Conservation (phyloP, 495 filamentous ascomycete genomes). For the Usnea hakonensis region DNA sequence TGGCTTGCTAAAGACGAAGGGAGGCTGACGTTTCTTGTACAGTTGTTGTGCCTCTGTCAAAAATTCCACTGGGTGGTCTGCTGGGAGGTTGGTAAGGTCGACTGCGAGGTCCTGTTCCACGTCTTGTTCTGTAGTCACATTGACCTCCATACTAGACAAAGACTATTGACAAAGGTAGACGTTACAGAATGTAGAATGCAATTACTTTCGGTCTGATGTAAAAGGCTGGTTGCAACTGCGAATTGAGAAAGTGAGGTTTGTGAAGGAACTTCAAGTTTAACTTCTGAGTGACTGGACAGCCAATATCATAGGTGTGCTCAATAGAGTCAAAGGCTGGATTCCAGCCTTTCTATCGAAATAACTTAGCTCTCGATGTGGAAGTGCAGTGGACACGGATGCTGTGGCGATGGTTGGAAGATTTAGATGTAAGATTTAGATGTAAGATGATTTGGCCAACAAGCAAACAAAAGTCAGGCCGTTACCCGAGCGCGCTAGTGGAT, state of each 20-base stretch:
- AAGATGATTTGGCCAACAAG: neutral
- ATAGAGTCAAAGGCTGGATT: neutral
- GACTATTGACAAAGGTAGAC: neutral
- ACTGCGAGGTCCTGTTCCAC: neutral
- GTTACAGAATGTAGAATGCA: too few relatives aligned
- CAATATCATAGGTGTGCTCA: neutral
- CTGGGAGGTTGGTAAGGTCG: neutral
- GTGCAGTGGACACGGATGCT: neutral
- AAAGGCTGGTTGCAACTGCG: neutral
- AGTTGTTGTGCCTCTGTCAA: neutral
- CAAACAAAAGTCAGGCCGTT: neutral
- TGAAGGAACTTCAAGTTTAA: neutral
- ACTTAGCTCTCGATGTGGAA: too few relatives aligned
- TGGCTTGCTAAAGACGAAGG: too few relatives aligned
- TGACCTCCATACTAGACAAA: neutral
- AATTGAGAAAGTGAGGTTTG: neutral
- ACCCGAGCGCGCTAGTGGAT: conserved; percentile 1
- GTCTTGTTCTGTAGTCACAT: neutral
- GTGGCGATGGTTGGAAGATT: neutral
- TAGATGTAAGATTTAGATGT: neutral
- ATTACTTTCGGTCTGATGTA: neutral
- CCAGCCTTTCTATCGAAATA: neutral
- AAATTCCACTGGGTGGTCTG: neutral
- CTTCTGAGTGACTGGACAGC: neutral
- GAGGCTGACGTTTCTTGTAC: neutral